Evolutionary conservation across 2,329 filamentous ascomycete species (phyloP), one percentile per base, ranked within the genome.

Genomic region (Monilinia fructigena): DNA sequence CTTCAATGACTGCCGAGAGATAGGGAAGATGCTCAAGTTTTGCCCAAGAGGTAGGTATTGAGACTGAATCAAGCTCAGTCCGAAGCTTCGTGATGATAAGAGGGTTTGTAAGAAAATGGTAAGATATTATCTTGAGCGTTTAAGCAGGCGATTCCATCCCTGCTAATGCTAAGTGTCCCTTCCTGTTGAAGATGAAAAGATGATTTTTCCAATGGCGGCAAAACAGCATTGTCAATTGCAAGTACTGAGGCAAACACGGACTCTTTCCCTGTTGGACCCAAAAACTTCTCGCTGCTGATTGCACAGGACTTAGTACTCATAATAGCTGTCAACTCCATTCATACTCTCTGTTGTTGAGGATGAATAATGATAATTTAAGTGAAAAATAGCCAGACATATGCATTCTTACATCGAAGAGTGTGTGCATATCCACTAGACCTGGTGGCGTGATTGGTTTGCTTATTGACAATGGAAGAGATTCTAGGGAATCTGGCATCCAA

Each of bases 61-160:
- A 52, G 16, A 66, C 48, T 11, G 63, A 56, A 16, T 60, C 65
- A 3, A 81, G 72, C 67, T 81, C 79, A 0, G 69, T 66, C 1
- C 70, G 73, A 12, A 82, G 69, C 8, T 68, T 72, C 1, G 59
- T 18, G 0, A 77, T 70, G 3, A 77, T 73, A 0, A 66, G 3
- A 0, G 78, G 76, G 23, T 77, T 73, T 11, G 70, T 65, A 35
- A 79, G 75, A 1, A 81, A 69, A 73, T 79, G 68, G 70, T 75
- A 81, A 7, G 75, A 73, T 7, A 75, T 70, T 8, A 77, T 67
- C 3, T 74, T 68, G n/a, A 82, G 71, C 0, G 75, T 71, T 68
- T 74, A 74, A 5, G 73, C 73, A 0, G 74, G 77, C 0, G 79
- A 81, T 42, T 78, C 75, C 16, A 76, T 77, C 2, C 78, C 79